A percentile compares a stretch with the other conserved stretches of the same genome.
phyloP scores from a whole-genome alignment of 2,329 filamentous ascomycete species.

The Fusarium sp. region DNA sequence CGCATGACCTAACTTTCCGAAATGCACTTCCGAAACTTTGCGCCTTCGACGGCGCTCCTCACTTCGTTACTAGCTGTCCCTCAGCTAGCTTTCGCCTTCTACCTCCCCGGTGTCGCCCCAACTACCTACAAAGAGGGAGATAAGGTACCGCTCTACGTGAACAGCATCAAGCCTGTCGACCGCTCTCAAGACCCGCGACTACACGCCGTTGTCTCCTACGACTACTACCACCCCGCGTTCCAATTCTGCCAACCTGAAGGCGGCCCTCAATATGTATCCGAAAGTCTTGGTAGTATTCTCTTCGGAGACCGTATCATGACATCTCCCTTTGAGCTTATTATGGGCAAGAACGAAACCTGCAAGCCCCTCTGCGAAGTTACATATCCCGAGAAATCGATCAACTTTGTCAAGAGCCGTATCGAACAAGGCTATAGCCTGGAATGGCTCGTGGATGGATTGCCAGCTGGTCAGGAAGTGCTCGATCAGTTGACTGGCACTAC shows the following conservation, averaged over 20 bases:
- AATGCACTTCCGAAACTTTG: slow-evolving; percentile 60
- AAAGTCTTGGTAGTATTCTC: slow-evolving; percentile 89
- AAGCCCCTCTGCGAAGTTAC: slow-evolving; percentile 78
- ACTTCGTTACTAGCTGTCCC: slow-evolving; percentile 63
- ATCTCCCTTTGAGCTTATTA: slow-evolving; percentile 90
- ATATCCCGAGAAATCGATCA: slow-evolving; percentile 72
- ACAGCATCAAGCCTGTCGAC: slow-evolving; percentile 88
- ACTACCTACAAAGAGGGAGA: slow-evolving; percentile 88
- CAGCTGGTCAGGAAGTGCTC: slow-evolving; percentile 84
- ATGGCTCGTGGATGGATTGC: slow-evolving; percentile 94
- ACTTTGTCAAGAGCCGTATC: slow-evolving; percentile 87
- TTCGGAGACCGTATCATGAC: slow-evolving; percentile 98
- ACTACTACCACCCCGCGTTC: slow-evolving; percentile 92
- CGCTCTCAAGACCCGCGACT: slow-evolving; percentile 81
- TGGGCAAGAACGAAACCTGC: slow-evolving; percentile 89
- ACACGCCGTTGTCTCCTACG: slow-evolving; percentile 93
- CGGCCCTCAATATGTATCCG: slow-evolving; percentile 82
- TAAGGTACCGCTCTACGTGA: slow-evolving; percentile 88
- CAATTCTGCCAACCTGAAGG: slow-evolving; percentile 86
- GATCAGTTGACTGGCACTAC: slow-evolving; percentile 80
- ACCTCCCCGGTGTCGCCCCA: slow-evolving; percentile 94
- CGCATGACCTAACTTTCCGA: slow-evolving; percentile 46
- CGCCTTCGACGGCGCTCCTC: slow-evolving; percentile 61
- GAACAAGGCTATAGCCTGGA: slow-evolving; percentile 90
- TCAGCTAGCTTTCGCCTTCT: slow-evolving; percentile 78